These are phyloP conservation scores for Verticillium klebahnii DNA, from an alignment of 2,329 filamentous ascomycete species.

Conservation along the genomic window DNA sequence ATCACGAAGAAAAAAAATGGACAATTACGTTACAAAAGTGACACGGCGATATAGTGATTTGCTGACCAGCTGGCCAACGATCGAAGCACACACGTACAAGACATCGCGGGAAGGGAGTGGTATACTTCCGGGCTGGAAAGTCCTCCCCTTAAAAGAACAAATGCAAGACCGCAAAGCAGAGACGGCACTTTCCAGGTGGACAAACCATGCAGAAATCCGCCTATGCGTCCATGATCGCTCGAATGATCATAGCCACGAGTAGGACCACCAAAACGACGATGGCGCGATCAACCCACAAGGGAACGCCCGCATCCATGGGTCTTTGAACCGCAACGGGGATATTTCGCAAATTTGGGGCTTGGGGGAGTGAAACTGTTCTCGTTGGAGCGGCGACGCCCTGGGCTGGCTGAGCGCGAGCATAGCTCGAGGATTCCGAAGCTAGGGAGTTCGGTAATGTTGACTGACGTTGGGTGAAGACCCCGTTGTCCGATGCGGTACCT, in stretches of 20 bases:
- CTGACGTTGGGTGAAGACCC: conserved; percentile 7
- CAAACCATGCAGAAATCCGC: neutral
- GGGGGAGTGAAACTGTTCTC: conserved; percentile 19
- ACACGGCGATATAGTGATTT: neutral
- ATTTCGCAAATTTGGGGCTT: conserved; percentile 13
- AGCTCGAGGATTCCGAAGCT: conserved; percentile 16
- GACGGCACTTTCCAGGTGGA: neutral
- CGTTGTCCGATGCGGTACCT: conserved; percentile 9
- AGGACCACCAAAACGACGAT: conserved; percentile 70
- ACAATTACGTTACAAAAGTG: no score
- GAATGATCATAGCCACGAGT: conserved; percentile 65
- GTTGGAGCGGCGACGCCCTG: conserved; percentile 22
- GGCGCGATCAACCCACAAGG: conserved; percentile 74
- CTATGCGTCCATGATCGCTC: conserved; percentile 36
- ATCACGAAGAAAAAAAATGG: no score
- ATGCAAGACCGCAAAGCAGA: neutral
- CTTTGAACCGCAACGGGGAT: conserved; percentile 15
- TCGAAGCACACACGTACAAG: neutral
- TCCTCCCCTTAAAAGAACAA: neutral
- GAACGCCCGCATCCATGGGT: conserved; percentile 44
- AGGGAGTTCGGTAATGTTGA: conserved; percentile 10
- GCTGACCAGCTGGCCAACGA: conserved; percentile 1
- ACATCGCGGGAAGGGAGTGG: neutral
- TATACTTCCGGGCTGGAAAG: neutral
- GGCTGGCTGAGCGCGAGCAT: conserved; percentile 13